Evolutionary conservation across 805 yeast species (phyloP).

Genomic region (Kodamaea kaohsiungensis): DNA sequence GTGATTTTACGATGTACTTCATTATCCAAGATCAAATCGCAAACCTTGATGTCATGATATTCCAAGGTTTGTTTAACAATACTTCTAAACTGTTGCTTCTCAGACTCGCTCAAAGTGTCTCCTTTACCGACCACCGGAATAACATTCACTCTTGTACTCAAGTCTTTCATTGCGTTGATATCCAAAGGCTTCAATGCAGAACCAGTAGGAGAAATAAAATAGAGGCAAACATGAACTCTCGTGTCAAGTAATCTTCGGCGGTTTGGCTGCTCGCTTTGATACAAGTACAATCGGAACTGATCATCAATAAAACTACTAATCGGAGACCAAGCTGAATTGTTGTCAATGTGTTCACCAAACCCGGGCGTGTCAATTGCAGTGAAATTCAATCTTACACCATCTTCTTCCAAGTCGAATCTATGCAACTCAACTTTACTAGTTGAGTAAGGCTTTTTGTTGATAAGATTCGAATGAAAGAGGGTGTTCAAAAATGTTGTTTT

Average conservation of each 20-base stretch:
- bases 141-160: conserved; percentile 35
- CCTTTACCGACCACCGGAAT: conserved; percentile 42
- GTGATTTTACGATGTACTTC: conserved; percentile 32
- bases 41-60: conserved; percentile 27
- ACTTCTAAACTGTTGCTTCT: conserved; percentile 26
- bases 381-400: conserved; percentile 18
- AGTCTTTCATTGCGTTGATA: conserved; percentile 35
- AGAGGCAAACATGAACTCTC: conserved; percentile 83
- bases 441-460: conserved; percentile 5
- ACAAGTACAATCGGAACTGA: conserved; percentile 63
- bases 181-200: conserved; percentile 32
- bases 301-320: conserved; percentile 75
- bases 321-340: conserved; percentile 35
- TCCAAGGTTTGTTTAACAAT: conserved; percentile 25
- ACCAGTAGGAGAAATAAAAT: conserved; percentile 73
- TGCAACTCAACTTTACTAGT: neutral
- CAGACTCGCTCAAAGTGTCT: conserved; percentile 33
- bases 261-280: conserved; percentile 62
- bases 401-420: conserved; percentile 19
- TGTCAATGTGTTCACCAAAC: conserved; percentile 71
- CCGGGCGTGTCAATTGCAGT: conserved; percentile 43
- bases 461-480: conserved; percentile 20
- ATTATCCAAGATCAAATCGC: conserved; percentile 28
- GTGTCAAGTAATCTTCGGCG: conserved; percentile 47
- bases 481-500: conserved; percentile 29